Percentiles rank a stretch among this genome's conserved stretches.
These are phyloP conservation scores for Yamadazyma scolyti DNA, from an alignment of 805 yeast species.

Conservation along the genomic window DNA sequence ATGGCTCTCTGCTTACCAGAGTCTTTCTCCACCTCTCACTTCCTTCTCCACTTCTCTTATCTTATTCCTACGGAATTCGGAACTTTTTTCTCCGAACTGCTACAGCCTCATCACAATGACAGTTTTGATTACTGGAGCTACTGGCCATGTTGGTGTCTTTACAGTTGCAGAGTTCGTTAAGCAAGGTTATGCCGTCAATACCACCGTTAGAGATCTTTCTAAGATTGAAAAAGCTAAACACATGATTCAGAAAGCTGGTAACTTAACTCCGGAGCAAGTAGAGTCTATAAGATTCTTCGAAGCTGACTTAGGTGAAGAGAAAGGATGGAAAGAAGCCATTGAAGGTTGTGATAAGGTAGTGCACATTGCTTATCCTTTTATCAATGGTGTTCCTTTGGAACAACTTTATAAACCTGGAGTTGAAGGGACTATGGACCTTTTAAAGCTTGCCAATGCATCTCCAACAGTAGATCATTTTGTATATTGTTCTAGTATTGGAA, in stretches of 20 bases:
- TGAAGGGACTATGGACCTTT: slow-evolving; percentile 2
- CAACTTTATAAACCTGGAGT: slow-evolving; percentile 2
- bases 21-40: no score
- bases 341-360: slow-evolving; percentile 7
- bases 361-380: slow-evolving; percentile 9
- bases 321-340: slow-evolving; percentile 12
- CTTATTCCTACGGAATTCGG: no score
- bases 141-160: slow-evolving; percentile 10
- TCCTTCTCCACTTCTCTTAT: no score
- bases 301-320: slow-evolving; percentile 9
- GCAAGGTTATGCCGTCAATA: slow-evolving; percentile 10
- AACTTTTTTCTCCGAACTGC: no score
- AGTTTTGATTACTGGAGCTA: slow-evolving; percentile 11
- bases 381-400: slow-evolving; percentile 2
- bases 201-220: slow-evolving; percentile 10
- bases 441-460: slow-evolving; percentile 5
- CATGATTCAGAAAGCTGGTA: slow-evolving; percentile 2
- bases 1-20: no score
- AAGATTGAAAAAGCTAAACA: slow-evolving; percentile 1
- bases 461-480: slow-evolving; percentile 4
- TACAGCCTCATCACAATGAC: no score
- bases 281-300: background rate
- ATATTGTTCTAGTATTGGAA: slow-evolving; percentile 3
- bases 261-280: background rate
- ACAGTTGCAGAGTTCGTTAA: slow-evolving; percentile 7